Evolutionary conservation across 2,329 filamentous ascomycete species (phyloP).

Genomic region (Hansfordia pulvinata): DNA sequence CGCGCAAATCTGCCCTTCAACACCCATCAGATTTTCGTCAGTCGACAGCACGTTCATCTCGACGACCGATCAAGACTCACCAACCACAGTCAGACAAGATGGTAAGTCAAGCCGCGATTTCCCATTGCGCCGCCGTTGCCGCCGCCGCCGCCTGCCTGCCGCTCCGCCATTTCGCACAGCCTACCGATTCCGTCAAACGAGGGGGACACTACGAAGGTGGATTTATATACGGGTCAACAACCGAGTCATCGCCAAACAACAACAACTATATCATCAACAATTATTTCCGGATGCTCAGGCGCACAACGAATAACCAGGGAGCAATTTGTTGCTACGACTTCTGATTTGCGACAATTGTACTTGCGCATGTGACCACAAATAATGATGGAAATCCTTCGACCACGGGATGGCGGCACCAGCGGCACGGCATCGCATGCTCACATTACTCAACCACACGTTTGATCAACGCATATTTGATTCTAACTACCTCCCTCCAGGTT

Average conservation of each 20-base stretch:
- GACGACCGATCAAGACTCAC: too few species aligned
- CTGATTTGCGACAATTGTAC: too few species aligned
- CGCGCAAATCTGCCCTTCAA: constrained; percentile 34
- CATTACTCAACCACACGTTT: too few species aligned
- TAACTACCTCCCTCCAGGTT: constrained; percentile 57
- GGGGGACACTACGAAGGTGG: too few species aligned
- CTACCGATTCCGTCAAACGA: too few species aligned
- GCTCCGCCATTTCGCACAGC: too few species aligned
- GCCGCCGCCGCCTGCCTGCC: constrained; percentile 3
- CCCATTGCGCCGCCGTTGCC: not conserved
- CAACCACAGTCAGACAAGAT: constrained; percentile 55
- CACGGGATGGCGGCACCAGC: not conserved
- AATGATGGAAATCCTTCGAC: constrained; percentile 5
- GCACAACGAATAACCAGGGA: too few species aligned
- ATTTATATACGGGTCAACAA: too few species aligned
- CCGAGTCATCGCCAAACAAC: constrained; percentile 5
- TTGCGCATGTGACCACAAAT: too few species aligned
- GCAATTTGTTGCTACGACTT: too few species aligned
- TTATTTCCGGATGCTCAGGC: too few species aligned
- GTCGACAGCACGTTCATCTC: constrained; percentile 32
- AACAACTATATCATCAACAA: not conserved
- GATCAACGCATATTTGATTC: too few species aligned
- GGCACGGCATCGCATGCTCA: not conserved
- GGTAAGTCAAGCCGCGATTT: constrained; percentile 35
- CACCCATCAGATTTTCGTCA: constrained; percentile 36